These are phyloP conservation scores for Cymbopogon flexuosus DNA, from an alignment of 202 grass and related monocot genomes.

Conservation along the genomic window DNA sequence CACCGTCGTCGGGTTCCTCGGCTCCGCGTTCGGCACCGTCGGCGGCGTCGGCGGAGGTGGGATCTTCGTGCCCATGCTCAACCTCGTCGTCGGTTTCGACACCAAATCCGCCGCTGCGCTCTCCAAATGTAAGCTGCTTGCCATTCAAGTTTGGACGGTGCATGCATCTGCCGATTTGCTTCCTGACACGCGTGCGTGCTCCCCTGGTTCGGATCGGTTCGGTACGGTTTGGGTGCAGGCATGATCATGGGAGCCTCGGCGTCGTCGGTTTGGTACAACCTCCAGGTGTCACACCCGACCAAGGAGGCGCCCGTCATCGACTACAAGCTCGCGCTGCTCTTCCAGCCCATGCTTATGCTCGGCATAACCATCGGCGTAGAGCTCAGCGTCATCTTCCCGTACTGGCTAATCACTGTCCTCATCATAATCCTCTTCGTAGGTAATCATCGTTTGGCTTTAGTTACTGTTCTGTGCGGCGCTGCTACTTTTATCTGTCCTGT, in stretches of 20 bases:
- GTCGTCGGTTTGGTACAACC: constrained; percentile 98
- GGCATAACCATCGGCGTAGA: constrained; percentile 99
- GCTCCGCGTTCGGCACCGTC: constrained; percentile 96
- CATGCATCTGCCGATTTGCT: not conserved
- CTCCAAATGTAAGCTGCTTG: constrained; percentile 76
- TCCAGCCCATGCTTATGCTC: constrained; percentile 99
- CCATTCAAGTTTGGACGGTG: not conserved
- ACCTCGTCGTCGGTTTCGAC: constrained; percentile 96
- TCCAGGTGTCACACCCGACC: constrained; percentile 81
- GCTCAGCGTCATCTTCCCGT: constrained; percentile 92
- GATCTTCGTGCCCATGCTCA: constrained; percentile 94
- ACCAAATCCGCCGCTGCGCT: constrained; percentile 93
- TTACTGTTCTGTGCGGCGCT: not conserved
- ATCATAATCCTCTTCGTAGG: constrained; percentile 95
- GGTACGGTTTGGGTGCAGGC: constrained; percentile 35
- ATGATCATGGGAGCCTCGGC: constrained; percentile 98
- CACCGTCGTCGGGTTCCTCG: constrained; percentile 81
- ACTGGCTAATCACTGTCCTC: constrained; percentile 94
- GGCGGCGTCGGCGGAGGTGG: constrained; percentile 94
- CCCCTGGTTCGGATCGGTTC: not conserved
- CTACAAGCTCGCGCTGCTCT: constrained; percentile 85
- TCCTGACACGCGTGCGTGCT: not conserved
- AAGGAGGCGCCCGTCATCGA: constrained; percentile 89
- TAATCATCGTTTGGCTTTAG: not conserved
- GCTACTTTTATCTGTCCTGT: not conserved